Base-by-base conservation (phyloP, 345 rosid species). In the Aquilaria yunnanensis region DNA sequence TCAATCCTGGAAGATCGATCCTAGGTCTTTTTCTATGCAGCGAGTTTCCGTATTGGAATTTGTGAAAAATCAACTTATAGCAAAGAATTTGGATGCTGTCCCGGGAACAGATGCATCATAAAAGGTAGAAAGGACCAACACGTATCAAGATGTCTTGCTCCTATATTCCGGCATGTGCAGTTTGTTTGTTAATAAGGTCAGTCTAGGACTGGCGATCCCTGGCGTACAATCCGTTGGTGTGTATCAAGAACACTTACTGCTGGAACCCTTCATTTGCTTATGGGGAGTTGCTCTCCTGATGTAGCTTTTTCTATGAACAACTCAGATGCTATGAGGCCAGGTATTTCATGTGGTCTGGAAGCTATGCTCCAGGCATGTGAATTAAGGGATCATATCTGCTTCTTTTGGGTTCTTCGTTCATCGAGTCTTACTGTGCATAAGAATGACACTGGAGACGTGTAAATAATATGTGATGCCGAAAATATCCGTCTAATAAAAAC, bases 41-140 rank as follows among this genome's bases (percentile, higher is more conserved):
- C 85, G 90, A 10, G 75, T 63, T 62, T 86, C 96, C 0, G 96
- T 90, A 57, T 74, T 90, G 70, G 96, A 82, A 64, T 90, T 93
- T 67, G 87, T 93, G 37, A 81, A 84, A 56, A 77, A 70, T 74
- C 98, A 90, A 78, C 72, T 87, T 55, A 65, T 76, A 14, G 89
- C 80, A 70, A 80, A 85, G 67, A 73, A 76, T 58, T 66, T 73
- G 1, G 72, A 63, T 32, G 75, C 71, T 66, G 65, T 73, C 32
- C 63, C 33, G 37, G 59, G 67, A 54, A 56, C 54, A 12, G 59
- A 29, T 53, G 11, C 11, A 3, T 4, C 14, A 2, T 6, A 6
- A 32, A 3, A 60, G 29, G 12, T 45, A 9, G 30, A 57, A 54
- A 33, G 2, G 14, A 13, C 14, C 16, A 9, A 54, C 14, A n/a